Base-by-base conservation (phyloP, 352 stramenopile genomes). In the Pseudoperonospora humuli region DNA sequence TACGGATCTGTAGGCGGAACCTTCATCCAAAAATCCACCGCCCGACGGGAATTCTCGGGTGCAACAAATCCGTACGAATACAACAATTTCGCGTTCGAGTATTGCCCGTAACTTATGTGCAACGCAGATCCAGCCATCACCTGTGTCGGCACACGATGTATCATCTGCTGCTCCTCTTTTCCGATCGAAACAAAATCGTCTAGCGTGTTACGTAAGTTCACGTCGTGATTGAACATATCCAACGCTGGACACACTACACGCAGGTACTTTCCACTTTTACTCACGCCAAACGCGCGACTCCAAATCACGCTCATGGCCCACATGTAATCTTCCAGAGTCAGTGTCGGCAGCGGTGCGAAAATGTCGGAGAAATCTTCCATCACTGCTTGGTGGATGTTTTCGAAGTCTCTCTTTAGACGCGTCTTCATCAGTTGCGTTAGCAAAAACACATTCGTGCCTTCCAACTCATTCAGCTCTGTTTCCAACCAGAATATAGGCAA, bases 191-290 rank as follows among this genome's bases (percentile, higher is more conserved):
- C 50, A 38, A 75, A 80, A 36, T 85, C 70, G 29, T 82, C 70
- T 36, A 83, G 39, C 10, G 58, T 45, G 26, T 61, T 65, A 19
- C 33, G 35, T 39, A 83, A 39, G 20, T 18, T 50, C 45, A 71
- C 66, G 31, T 85, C 61, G 44, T 89, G 77, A 46, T 89, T 89
- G 44, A 83, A 84, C 61, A 84, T 84, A 57, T 89, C 75, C 62
- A 89, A 67, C 3, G 63, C 64, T 0, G 77, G 77, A 40, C 73
- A 83, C 46, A 89, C 50, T 15, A 81, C 63, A 25, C 64, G 72
- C 3, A 84, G 25, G 33, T 80, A 79, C 21, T 58, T 57, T 14
- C 38, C 45, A 2, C 50, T 52, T 32, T 56, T 73, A 14, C 42
- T 70, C 18, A 78, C 54, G 25, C 71, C 70, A 56, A 88, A 88